phyloP scores from a whole-genome alignment of 2,329 filamentous ascomycete species.

The Periglandula ipomoeae region DNA sequence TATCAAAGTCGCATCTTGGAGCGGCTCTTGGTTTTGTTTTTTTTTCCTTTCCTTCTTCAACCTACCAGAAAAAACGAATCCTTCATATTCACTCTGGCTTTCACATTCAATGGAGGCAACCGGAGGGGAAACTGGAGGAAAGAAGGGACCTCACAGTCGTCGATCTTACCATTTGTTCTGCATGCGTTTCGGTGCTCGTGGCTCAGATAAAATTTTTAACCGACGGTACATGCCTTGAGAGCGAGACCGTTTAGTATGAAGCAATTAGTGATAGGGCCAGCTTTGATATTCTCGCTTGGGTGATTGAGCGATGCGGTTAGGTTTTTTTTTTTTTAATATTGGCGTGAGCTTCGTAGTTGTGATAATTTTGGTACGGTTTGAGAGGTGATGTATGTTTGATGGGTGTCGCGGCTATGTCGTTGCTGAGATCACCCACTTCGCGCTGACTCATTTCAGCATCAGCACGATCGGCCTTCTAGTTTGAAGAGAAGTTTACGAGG shows the following conservation, averaged over 20 bases:
- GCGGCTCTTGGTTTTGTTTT: conserved; percentile 8
- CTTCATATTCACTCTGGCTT: conserved; percentile 63
- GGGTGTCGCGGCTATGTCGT: no score
- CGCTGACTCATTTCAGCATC: no score
- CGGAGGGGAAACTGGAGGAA: conserved; percentile 67
- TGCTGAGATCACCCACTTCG: no score
- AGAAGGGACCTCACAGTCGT: conserved; percentile 40
- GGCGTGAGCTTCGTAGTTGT: no score
- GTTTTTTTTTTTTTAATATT: no score
- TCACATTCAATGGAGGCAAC: conserved; percentile 41
- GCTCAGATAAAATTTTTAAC: conserved; percentile 25
- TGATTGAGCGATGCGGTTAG: no score
- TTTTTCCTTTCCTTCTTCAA: conserved; percentile 23
- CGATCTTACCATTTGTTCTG: conserved; percentile 42
- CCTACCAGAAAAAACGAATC: conserved; percentile 37
- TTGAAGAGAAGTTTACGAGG: no score
- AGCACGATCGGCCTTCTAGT: no score
- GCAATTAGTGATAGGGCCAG: no score
- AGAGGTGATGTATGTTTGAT: no score
- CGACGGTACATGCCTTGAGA: conserved; percentile 21
- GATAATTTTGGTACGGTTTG: no score
- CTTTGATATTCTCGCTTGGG: no score
- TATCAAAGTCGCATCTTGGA: neutral
- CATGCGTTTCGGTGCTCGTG: conserved; percentile 22
- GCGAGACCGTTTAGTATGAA: neutral